A percentile compares a stretch with the other conserved stretches of the same genome.
Conservation (phyloP, 2,329 filamentous ascomycete species). For the Apiospora aurea region DNA sequence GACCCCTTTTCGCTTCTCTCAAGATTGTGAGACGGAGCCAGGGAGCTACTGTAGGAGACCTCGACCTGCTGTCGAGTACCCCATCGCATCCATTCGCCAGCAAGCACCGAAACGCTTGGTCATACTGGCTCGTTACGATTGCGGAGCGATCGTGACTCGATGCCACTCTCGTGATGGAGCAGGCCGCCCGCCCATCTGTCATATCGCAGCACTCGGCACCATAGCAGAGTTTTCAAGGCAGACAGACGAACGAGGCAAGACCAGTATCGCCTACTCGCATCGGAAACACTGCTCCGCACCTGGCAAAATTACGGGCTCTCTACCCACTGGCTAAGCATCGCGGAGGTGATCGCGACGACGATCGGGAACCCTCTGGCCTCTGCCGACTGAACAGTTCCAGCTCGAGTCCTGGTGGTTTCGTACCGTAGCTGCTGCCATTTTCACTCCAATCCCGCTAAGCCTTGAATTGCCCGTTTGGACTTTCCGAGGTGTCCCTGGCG, state of each 20-base stretch:
- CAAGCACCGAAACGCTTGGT: constrained; percentile 13
- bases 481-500: neutral
- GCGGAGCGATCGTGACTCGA: constrained; percentile 21
- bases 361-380: neutral
- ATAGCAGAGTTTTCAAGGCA: constrained; percentile 1
- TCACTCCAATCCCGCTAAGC: neutral
- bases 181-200: constrained; percentile 12
- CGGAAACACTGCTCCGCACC: constrained; percentile 11
- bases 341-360: constrained; percentile 7
- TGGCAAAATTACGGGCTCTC: neutral
- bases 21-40: neutral
- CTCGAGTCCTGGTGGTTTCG: neutral
- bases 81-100: constrained; percentile 7
- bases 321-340: constrained; percentile 3
- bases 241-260: constrained; percentile 11
- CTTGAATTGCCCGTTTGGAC: neutral
- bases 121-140: constrained; percentile 4
- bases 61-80: neutral
- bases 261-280: neutral
- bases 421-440: neutral
- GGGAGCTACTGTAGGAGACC: neutral
- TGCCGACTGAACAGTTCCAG: neutral
- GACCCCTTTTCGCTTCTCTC: constrained; percentile 3
- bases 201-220: constrained; percentile 7
- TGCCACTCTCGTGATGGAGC: constrained; percentile 19